phyloP scores from a whole-genome alignment of 768 basidiomycete genomes.

The Pulveroboletus frians region DNA sequence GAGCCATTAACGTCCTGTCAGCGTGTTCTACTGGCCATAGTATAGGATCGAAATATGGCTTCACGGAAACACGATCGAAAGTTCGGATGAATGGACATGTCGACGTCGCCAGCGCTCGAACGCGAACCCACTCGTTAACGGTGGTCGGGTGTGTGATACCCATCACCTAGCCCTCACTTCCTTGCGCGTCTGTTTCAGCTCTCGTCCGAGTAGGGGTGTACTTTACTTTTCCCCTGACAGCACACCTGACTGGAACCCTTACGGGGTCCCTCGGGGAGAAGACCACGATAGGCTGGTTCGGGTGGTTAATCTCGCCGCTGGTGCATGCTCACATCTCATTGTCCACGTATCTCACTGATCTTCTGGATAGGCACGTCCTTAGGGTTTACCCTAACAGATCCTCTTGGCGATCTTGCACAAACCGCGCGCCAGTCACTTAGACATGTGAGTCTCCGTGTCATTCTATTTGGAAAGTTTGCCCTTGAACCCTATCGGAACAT shows the following conservation, averaged over 20 bases:
- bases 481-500: conserved; percentile 3
- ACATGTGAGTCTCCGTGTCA: not conserved
- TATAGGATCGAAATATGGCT: not conserved
- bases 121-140: not conserved
- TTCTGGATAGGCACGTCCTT: conserved; percentile 39
- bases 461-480: not conserved
- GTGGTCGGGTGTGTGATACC: not conserved
- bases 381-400: conserved; percentile 52
- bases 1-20: too few relatives aligned
- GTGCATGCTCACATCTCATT: not conserved
- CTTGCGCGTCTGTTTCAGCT: conserved; percentile 41
- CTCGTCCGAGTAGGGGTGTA: conserved; percentile 32
- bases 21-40: too few relatives aligned
- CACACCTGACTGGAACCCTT: not conserved
- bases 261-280: not conserved
- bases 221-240: not conserved
- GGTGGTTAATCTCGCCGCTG: conserved; percentile 5
- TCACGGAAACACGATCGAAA: not conserved
- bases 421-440: conserved; percentile 47
- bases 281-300: not conserved
- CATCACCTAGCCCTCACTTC: conserved; percentile 37
- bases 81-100: not conserved
- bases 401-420: conserved; percentile 41
- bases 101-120: not conserved
- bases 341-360: not conserved